phyloP scores from a whole-genome alignment of 306 rosid species.

The Sphenostylis stenocarpa region DNA sequence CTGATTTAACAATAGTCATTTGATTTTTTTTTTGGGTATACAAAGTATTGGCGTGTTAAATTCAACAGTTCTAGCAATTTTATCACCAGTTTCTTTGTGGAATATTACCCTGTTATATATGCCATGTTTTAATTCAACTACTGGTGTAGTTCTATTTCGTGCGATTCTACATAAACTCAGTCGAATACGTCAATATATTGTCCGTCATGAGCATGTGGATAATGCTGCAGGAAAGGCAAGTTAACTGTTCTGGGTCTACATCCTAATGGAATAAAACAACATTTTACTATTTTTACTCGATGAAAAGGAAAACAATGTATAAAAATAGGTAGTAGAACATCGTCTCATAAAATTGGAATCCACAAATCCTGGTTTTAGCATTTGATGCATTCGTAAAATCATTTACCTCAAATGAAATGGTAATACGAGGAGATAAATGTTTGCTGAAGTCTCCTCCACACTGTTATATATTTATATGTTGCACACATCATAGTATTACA shows the following conservation, averaged over 20 bases:
- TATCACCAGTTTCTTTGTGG: not conserved
- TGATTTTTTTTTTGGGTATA: conserved; percentile 11
- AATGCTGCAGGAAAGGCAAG: not conserved
- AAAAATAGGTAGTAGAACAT: not conserved
- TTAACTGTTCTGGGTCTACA: not conserved
- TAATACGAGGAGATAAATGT: not conserved
- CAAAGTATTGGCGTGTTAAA: not conserved
- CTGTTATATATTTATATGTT: not conserved
- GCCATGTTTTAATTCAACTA: conserved; percentile 12
- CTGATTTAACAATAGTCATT: not conserved
- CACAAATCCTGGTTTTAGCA: conserved; percentile 13
- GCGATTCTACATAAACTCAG: not conserved
- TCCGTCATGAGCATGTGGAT: not conserved
- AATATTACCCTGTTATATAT: not conserved
- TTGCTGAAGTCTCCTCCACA: not conserved
- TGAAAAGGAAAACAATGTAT: not conserved
- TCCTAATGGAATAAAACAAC: not conserved
- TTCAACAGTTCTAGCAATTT: not conserved
- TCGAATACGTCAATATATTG: not conserved
- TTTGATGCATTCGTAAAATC: not conserved
- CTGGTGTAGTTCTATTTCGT: not conserved
- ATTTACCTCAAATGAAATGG: conserved; percentile 17
- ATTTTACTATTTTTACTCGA: not conserved
- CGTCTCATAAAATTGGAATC: not conserved
- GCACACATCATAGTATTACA: conserved; percentile 16